Evolutionary conservation across 2,329 filamentous ascomycete species (phyloP).

Genomic region (Cordyceps farinosa): DNA sequence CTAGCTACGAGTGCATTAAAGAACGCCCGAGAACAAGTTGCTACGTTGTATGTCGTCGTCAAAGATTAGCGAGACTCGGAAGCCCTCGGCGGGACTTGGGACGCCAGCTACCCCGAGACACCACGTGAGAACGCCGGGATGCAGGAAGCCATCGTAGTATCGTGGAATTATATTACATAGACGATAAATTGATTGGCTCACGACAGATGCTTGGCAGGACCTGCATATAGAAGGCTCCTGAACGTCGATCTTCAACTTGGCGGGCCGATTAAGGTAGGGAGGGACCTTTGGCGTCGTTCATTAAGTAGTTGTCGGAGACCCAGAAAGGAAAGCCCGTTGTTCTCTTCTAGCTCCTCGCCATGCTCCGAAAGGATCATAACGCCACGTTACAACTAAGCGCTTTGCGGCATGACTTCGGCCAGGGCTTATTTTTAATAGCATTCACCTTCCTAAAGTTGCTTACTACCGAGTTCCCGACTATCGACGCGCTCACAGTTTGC

Average conservation of each 20-base stretch:
- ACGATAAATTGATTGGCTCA: neutral
- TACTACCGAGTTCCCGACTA: neutral
- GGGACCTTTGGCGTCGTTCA: neutral
- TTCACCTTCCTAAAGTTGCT: slow-evolving; percentile 5
- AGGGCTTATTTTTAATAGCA: neutral
- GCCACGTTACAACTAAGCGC: slow-evolving; percentile 12
- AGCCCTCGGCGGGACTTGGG: neutral
- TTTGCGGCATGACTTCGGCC: slow-evolving; percentile 11
- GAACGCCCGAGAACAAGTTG: too few relatives aligned
- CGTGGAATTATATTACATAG: neutral
- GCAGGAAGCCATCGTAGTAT: neutral
- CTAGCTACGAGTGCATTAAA: too few relatives aligned
- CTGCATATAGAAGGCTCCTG: neutral
- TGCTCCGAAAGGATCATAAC: neutral
- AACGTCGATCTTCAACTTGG: slow-evolving; percentile 6
- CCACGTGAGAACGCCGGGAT: neutral
- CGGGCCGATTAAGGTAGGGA: slow-evolving; percentile 9
- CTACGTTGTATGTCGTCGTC: neutral
- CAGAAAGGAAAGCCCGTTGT: neutral
- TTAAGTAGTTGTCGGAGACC: neutral
- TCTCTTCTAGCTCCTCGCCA: neutral
- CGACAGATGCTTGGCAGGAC: neutral
- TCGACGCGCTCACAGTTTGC: neutral
- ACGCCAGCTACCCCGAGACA: neutral
- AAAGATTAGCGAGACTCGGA: neutral